Percentiles rank a stretch among this genome's conserved stretches.
phyloP scores from a whole-genome alignment of 768 basidiomycete species.

The Termitomyces sp. region DNA sequence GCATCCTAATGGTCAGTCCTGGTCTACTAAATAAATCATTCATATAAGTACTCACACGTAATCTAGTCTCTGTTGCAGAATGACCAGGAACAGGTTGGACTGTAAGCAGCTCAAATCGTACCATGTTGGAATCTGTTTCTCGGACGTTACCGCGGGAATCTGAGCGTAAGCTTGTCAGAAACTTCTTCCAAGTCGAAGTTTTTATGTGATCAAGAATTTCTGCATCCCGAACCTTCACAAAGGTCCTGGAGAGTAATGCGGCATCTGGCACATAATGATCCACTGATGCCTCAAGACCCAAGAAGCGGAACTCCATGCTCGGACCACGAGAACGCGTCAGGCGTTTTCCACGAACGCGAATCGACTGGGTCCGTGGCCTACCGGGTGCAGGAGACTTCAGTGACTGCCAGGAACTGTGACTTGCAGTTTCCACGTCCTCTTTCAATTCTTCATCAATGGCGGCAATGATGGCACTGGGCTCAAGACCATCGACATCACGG shows the following conservation, averaged over 20 bases:
- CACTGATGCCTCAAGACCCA: constrained; percentile 59
- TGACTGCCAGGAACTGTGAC: constrained; percentile 90
- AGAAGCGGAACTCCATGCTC: constrained; percentile 81
- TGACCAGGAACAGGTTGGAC: constrained; percentile 70
- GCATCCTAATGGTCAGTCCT: neutral
- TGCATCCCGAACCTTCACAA: constrained; percentile 65
- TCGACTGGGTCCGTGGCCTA: constrained; percentile 35
- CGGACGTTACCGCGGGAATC: constrained; percentile 86
- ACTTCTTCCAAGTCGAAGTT: constrained; percentile 98
- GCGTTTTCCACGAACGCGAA: constrained; percentile 51
- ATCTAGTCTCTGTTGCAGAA: constrained; percentile 70
- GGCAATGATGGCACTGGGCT: constrained; percentile 74
- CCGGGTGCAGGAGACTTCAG: constrained; percentile 50
- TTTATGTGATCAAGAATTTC: constrained; percentile 98
- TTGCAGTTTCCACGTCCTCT: constrained; percentile 69
- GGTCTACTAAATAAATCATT: neutral
- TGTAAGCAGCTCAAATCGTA: constrained; percentile 74
- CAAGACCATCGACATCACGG: constrained; percentile 68
- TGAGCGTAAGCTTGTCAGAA: constrained; percentile 80
- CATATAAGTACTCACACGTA: constrained; percentile 69
- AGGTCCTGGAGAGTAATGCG: constrained; percentile 58
- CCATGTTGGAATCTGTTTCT: constrained; percentile 92
- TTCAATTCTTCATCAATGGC: constrained; percentile 91
- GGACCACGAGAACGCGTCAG: constrained; percentile 73
- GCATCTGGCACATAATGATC: constrained; percentile 59